Evolutionary conservation across 2,329 filamentous ascomycete genomes (phyloP).

Genomic region (Calonectria pteridis): DNA sequence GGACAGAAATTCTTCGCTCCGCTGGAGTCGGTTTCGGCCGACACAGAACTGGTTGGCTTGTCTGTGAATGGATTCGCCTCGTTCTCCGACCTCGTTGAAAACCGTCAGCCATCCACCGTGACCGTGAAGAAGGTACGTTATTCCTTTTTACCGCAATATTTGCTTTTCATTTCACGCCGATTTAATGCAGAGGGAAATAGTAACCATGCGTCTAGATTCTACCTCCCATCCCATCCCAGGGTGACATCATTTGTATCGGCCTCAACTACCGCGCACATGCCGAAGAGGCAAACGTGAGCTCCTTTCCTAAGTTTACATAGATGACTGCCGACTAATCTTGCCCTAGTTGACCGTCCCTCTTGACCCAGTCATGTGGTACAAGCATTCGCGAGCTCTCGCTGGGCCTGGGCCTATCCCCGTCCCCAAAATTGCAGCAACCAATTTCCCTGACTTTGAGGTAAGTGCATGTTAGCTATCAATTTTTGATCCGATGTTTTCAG

Average conservation of each 20-base stretch:
- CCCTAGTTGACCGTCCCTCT: not conserved
- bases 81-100: not conserved
- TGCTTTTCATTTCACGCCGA: not conserved
- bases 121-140: not conserved
- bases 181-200: no score
- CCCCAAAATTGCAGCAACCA: not conserved
- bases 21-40: not conserved
- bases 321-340: not conserved
- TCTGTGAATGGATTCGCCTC: not conserved
- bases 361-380: slow-evolving; percentile 1
- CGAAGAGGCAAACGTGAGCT: not conserved
- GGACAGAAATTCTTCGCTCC: not conserved
- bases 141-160: not conserved
- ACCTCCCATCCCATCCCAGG: not conserved
- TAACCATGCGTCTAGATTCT: not conserved
- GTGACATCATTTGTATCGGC: slow-evolving; percentile 5
- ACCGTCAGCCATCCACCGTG: not conserved
- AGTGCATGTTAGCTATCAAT: not conserved
- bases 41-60: not conserved
- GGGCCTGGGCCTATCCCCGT: not conserved
- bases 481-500: not conserved
- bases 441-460: not conserved
- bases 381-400: not conserved
- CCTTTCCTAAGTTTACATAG: no score
- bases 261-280: slow-evolving; percentile 3